These are phyloP conservation scores for Crassisporium funariophilum DNA, from an alignment of 768 basidiomycete genomes.

Conservation along the genomic window DNA sequence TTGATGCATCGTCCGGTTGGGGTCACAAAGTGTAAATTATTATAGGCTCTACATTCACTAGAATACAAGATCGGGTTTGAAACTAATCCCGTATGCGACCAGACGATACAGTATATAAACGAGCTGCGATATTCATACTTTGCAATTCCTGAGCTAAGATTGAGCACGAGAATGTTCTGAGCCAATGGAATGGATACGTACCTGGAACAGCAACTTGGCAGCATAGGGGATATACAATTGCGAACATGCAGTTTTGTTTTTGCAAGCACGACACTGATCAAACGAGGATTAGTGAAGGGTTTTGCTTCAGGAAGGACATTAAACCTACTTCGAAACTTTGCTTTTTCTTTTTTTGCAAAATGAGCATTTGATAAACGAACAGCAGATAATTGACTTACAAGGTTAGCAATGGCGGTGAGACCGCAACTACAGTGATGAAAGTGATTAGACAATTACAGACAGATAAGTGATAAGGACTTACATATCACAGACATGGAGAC, in stretches of 20 bases:
- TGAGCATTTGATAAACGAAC: slow-evolving; percentile 5
- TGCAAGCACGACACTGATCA: slow-evolving; percentile 84
- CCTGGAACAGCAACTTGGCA: slow-evolving; percentile 95
- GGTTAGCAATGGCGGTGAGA: slow-evolving; percentile 94
- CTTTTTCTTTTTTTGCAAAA: slow-evolving; percentile 76
- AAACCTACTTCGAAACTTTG: slow-evolving; percentile 84
- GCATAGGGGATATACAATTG: slow-evolving; percentile 95
- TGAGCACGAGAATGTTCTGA: slow-evolving; percentile 1
- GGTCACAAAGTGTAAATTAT: slow-evolving; percentile 33
- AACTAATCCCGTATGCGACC: slow-evolving; percentile 77
- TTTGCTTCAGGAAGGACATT: background rate
- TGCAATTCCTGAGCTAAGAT: slow-evolving; percentile 69
- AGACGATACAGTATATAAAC: slow-evolving; percentile 84
- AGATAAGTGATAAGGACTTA: slow-evolving; percentile 44
- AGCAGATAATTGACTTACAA: slow-evolving; percentile 52
- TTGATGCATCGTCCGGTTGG: slow-evolving; percentile 18
- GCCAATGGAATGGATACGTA: slow-evolving; percentile 29
- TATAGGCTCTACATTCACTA: slow-evolving; percentile 34
- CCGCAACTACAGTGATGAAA: slow-evolving; percentile 67
- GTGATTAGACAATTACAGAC: background rate
- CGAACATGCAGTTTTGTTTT: slow-evolving; percentile 94
- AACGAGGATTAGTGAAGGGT: background rate
- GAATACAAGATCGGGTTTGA: slow-evolving; percentile 31
- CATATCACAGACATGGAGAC: slow-evolving; percentile 96
- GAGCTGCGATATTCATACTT: slow-evolving; percentile 93